Percentiles rank a stretch among this genome's conserved stretches.
These are phyloP conservation scores for Clavispora santaluciae DNA, from an alignment of 805 yeast species.

Conservation along the genomic window DNA sequence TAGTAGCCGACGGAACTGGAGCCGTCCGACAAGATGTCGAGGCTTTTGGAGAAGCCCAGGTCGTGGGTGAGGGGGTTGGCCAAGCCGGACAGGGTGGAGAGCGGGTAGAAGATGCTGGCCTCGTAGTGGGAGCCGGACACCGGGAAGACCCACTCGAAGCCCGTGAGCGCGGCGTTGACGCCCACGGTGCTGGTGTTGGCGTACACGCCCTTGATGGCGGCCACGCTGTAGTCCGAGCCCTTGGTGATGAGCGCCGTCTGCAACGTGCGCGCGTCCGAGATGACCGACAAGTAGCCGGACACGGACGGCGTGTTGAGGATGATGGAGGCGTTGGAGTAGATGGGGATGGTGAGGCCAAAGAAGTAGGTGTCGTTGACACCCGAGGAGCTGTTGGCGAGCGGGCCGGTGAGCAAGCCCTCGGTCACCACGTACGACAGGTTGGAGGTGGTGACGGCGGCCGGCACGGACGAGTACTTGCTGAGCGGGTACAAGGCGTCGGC, in stretches of 20 bases:
- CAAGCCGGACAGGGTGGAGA: slow-evolving; percentile 21
- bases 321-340: slow-evolving; percentile 69
- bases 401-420: slow-evolving; percentile 54
- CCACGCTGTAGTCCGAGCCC: slow-evolving; percentile 23
- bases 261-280: slow-evolving; percentile 31
- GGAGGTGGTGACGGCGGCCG: slow-evolving; percentile 33
- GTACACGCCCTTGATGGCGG: slow-evolving; percentile 32
- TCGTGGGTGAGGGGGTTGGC: slow-evolving; percentile 21
- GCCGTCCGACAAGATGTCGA: slow-evolving; percentile 18
- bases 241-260: slow-evolving; percentile 21
- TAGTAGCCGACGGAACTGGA: slow-evolving; percentile 34
- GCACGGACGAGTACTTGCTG: slow-evolving; percentile 38
- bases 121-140: slow-evolving; percentile 8
- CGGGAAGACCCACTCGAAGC: slow-evolving; percentile 33
- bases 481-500: slow-evolving; percentile 47
- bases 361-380: slow-evolving; percentile 34
- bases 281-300: slow-evolving; percentile 66
- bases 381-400: slow-evolving; percentile 40
- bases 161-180: slow-evolving; percentile 41
- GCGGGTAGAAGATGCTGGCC: slow-evolving; percentile 22
- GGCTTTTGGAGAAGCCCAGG: slow-evolving; percentile 27
- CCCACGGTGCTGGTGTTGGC: slow-evolving; percentile 25
- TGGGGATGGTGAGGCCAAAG: slow-evolving; percentile 74
- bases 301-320: slow-evolving; percentile 49
- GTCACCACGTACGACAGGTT: slow-evolving; percentile 12